phyloP scores from a whole-genome alignment of 2,329 filamentous ascomycete species.

The Paraconiothyrium sp. region DNA sequence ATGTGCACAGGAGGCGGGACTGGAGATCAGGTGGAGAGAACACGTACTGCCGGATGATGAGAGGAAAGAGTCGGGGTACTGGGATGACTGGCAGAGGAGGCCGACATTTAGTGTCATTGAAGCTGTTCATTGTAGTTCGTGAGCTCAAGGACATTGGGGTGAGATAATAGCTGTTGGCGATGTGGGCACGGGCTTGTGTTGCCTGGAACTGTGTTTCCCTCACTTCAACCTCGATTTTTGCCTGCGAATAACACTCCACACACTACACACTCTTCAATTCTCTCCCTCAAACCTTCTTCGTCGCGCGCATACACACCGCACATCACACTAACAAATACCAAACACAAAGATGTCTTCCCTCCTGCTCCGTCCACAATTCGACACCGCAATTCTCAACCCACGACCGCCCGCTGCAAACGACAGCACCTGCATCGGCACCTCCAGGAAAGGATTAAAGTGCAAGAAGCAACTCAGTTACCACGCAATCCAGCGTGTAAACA shows the following conservation, averaged over 20 bases:
- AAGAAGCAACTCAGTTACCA: neutral
- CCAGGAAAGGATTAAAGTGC: neutral
- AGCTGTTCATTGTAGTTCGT: constrained; percentile 15
- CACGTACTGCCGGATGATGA: constrained; percentile 38
- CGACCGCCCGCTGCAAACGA: neutral
- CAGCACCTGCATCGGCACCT: constrained; percentile 9
- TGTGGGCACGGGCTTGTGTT: neutral
- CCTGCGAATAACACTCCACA: neutral
- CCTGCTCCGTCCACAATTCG: neutral
- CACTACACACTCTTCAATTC: neutral
- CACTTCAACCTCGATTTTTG: neutral
- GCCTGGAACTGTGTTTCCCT: neutral
- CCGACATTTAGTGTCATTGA: constrained; percentile 38
- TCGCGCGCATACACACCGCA: neutral
- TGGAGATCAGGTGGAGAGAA: constrained; percentile 33
- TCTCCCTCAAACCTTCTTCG: neutral
- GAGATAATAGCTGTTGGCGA: neutral
- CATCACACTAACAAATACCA: neutral
- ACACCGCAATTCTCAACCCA: constrained; percentile 1
- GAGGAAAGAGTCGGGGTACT: constrained; percentile 32
- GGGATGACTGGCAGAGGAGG: constrained; percentile 32
- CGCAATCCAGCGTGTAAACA: neutral
- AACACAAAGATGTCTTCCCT: neutral
- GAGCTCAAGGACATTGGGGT: neutral
- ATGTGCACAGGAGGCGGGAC: constrained; percentile 32